Evolutionary conservation across 129 eudicot genomes (phyloP).

Genomic region (Cynara cardunculus): DNA sequence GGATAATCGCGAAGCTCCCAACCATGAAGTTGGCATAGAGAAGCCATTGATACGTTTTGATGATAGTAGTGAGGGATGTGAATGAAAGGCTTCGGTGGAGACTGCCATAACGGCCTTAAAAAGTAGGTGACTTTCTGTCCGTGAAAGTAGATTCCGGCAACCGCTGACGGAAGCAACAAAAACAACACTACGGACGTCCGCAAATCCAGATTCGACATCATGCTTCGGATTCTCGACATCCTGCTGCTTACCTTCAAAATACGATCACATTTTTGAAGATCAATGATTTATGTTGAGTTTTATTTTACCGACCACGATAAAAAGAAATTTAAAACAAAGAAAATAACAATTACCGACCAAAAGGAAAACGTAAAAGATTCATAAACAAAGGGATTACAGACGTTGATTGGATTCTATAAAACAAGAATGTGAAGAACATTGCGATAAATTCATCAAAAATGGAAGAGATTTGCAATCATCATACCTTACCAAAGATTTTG

Average conservation of each 20-base stretch:
- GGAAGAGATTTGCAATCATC: not conserved
- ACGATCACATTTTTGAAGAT: not conserved
- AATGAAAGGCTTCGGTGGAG: conserved; percentile 69
- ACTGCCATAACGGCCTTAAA: conserved; percentile 68
- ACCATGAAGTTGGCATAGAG: conserved; percentile 68
- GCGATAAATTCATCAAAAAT: not conserved
- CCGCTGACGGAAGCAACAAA: conserved; percentile 34
- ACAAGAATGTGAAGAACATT: not conserved
- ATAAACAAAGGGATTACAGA: not conserved
- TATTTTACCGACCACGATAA: too few relatives aligned
- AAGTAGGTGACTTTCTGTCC: conserved; percentile 68
- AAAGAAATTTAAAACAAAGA: too few relatives aligned
- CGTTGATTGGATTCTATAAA: not conserved
- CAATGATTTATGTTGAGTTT: not conserved
- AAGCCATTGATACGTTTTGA: conserved; percentile 53
- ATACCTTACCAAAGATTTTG: conserved; percentile 21
- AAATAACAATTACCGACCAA: not conserved
- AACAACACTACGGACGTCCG: conserved; percentile 34
- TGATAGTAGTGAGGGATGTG: conserved; percentile 58
- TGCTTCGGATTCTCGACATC: conserved; percentile 47
- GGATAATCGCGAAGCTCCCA: conserved; percentile 71
- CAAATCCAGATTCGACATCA: conserved; percentile 46
- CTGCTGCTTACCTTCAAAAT: conserved; percentile 21
- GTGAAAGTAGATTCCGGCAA: conserved; percentile 51
- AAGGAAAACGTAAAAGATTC: not conserved